Base-by-base conservation (phyloP, 371 early-diverging fungal genomes). In the Umbelopsis sp. region DNA sequence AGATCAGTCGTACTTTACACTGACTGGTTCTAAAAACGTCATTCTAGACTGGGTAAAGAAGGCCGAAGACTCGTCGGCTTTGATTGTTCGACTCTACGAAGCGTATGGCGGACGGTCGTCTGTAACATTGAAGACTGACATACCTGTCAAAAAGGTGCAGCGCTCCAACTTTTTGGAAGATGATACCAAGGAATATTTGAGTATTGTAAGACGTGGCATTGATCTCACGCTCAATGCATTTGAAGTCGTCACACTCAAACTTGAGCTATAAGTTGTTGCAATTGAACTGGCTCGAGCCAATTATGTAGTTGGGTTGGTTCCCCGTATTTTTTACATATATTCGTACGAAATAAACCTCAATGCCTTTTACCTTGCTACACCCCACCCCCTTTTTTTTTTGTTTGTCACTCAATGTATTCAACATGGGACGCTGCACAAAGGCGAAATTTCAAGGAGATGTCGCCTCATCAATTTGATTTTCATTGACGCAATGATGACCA, bases 41-140 rank as follows among this genome's bases (percentile, higher is more conserved):
- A 89, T 97, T 11, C 76, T 97, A 63, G 97, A 97, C 73, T 93
- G 94, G 0, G 77, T 97, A 69, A 97, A 97, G 76, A 71, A 82
- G 11, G 92, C 97, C 2, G 97, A 97, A 78, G 94, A 94, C 73
- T 70, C 75, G 11, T 75, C 83, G 29, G 74, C 76, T 35, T 64
- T 97, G 18, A 81, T 97, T 37, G 68, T 99, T 25, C 86, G 99
- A 50, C 68, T 97, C 10, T 95, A 94, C 75, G 98, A 99, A 76
- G 90, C 95, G 0, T 93, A 88, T 76, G 98, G 99, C n/a, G 97
- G 97, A 8, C 91, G 91, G 12, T 91, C 91, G 2, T 74, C 32
- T 0, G 35, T 18, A 3, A 57, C 57, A 8, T n/a, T 57, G 18
- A 24, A 57, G 10, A 35, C 57, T 18, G 11, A 10, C 3, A 16